phyloP scores from a whole-genome alignment of 352 stramenopile genomes.

The Sclerospora graminicola region DNA sequence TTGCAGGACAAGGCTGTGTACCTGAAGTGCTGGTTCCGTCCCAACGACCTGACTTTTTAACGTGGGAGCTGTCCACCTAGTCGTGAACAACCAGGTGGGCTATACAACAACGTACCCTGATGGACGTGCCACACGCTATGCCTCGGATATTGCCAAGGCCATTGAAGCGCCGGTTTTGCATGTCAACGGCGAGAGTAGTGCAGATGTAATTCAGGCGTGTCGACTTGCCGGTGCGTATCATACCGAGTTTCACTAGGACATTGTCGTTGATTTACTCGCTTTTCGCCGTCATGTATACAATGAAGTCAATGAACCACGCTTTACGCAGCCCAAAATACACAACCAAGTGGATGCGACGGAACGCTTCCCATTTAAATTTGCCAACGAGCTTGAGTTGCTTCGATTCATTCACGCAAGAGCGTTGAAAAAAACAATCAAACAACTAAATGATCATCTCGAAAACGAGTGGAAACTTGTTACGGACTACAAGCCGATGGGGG shows the following conservation, averaged over 20 bases:
- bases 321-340: slow-evolving; percentile 87
- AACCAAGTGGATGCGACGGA: slow-evolving; percentile 47
- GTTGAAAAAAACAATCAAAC: slow-evolving; percentile 53
- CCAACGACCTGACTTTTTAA: slow-evolving; percentile 69
- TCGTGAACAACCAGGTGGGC: slow-evolving; percentile 87
- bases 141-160: slow-evolving; percentile 76
- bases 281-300: slow-evolving; percentile 87
- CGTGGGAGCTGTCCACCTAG: slow-evolving; percentile 73
- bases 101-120: slow-evolving; percentile 84
- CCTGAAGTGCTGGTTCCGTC: slow-evolving; percentile 64
- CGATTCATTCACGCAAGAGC: slow-evolving; percentile 40
- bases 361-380: slow-evolving; percentile 65
- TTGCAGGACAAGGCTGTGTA: slow-evolving; percentile 80
- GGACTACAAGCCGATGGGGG: slow-evolving; percentile 44
- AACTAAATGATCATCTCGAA: slow-evolving; percentile 55
- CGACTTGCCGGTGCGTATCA: slow-evolving; percentile 73
- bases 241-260: slow-evolving; percentile 78
- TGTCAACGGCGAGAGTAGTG: slow-evolving; percentile 80
- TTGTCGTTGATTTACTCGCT: slow-evolving; percentile 77
- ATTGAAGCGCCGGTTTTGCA: slow-evolving; percentile 80
- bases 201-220: slow-evolving; percentile 63
- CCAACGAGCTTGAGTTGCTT: slow-evolving; percentile 44
- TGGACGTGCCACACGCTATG: slow-evolving; percentile 71
- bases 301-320: slow-evolving; percentile 82
- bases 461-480: slow-evolving; percentile 45